Conservation (phyloP, 2,329 filamentous ascomycete genomes). For the Calonectria hawksworthii region DNA sequence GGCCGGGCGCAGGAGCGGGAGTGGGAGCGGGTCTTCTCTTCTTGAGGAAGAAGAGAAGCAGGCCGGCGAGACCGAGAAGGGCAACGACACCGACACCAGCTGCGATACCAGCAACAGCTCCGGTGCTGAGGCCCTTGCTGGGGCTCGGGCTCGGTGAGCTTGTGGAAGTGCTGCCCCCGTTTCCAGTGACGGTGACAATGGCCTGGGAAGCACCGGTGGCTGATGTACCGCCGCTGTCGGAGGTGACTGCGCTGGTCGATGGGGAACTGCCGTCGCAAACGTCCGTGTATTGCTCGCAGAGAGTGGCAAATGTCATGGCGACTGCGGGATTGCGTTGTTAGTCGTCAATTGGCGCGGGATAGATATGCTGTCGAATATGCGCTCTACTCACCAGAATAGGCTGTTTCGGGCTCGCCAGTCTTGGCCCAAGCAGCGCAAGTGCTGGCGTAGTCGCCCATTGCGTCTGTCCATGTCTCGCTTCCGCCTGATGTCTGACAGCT, state of each 20-base stretch:
- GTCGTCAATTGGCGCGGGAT: not conserved
- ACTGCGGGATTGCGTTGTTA: constrained; percentile 41
- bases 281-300: constrained; percentile 49
- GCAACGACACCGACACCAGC: not conserved
- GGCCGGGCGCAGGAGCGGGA: not conserved
- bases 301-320: constrained; percentile 47
- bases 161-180: not conserved
- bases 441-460: constrained; percentile 46
- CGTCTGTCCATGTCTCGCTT: constrained; percentile 46
- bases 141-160: not conserved
- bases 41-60: not conserved
- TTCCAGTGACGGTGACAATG: not conserved
- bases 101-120: not conserved
- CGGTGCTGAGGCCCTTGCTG: not conserved
- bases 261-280: constrained; percentile 37
- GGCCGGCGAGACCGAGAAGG: not conserved
- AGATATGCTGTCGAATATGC: too few relatives aligned
- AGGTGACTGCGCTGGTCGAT: not conserved
- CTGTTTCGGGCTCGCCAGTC: constrained; percentile 45
- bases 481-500: constrained; percentile 41
- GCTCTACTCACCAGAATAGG: constrained; percentile 46
- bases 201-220: not conserved
- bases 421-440: constrained; percentile 49
- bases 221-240: not conserved
- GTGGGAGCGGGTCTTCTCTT: not conserved